A percentile compares a stretch with the other conserved stretches of the same genome.
Evolutionary conservation across 805 yeast genomes (phyloP).

Genomic region (Kluyveromyces lactis): DNA sequence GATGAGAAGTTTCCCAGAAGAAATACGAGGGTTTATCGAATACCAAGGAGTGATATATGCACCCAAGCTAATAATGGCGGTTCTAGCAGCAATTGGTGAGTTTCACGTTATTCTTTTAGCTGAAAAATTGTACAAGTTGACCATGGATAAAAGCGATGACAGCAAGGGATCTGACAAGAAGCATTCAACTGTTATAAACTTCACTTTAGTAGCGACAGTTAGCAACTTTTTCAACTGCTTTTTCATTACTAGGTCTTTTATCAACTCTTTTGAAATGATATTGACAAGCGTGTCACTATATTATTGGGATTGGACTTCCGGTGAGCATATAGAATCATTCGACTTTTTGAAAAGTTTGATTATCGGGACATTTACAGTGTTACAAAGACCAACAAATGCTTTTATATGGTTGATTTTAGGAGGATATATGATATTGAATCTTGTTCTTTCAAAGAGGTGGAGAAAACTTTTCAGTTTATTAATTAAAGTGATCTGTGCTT

Average conservation of each 20-base stretch:
- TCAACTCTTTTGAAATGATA: conserved; percentile 73
- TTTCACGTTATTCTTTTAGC: conserved; percentile 45
- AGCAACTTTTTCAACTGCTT: conserved; percentile 64
- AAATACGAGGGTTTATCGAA: conserved; percentile 28
- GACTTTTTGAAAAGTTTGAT: conserved; percentile 33
- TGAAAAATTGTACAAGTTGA: conserved; percentile 18
- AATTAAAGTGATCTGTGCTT: conserved; percentile 16
- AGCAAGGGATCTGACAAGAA: conserved; percentile 3
- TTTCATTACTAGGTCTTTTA: conserved; percentile 71
- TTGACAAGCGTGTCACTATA: conserved; percentile 58
- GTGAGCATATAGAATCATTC: conserved; percentile 10
- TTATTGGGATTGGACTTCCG: conserved; percentile 59
- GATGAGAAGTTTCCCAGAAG: conserved; percentile 9
- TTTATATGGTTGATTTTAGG: conserved; percentile 71
- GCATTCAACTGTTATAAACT: conserved; percentile 12
- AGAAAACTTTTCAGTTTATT: conserved; percentile 10
- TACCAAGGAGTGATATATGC: conserved; percentile 34
- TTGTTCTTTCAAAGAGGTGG: conserved; percentile 9
- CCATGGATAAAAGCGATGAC: conserved; percentile 14
- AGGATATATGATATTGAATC: conserved; percentile 15
- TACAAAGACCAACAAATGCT: conserved; percentile 79
- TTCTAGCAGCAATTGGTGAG: conserved; percentile 69
- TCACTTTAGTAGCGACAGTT: conserved; percentile 16
- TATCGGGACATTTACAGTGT: conserved; percentile 53
- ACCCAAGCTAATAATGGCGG: conserved; percentile 66